Percentiles rank a stretch among this genome's conserved stretches.
These are phyloP conservation scores for Suillus ampliporus DNA, from an alignment of 768 basidiomycete species.

Conservation along the genomic window DNA sequence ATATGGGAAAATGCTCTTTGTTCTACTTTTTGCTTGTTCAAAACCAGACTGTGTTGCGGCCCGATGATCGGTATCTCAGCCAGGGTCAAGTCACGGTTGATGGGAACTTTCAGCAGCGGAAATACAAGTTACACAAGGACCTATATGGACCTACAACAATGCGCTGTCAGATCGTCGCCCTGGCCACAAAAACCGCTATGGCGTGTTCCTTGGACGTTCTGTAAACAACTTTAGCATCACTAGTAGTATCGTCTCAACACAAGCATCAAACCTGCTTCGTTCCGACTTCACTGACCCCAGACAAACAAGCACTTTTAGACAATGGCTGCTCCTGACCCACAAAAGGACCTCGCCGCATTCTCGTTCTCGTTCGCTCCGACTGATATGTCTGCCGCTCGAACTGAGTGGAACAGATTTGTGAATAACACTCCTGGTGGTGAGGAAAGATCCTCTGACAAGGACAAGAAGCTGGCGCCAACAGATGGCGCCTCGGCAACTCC, in stretches of 20 bases:
- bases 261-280: background rate
- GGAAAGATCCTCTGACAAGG: background rate
- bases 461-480: background rate
- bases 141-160: no score
- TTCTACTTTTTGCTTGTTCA: background rate
- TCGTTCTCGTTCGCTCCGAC: background rate
- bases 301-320: background rate
- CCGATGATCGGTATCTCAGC: no score
- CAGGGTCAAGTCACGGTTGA: no score
- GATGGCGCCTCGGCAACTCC: background rate
- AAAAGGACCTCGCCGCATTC: background rate
- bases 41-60: no score
- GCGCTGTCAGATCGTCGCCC: background rate
- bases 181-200: background rate
- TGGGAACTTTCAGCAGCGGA: no score
- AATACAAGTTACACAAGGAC: no score
- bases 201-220: background rate
- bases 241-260: background rate
- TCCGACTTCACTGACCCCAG: background rate
- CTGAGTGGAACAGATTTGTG: conserved; percentile 1
- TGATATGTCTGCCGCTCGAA: background rate
- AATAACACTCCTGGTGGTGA: background rate
- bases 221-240: background rate
- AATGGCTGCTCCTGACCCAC: background rate
- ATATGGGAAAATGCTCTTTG: background rate